Evolutionary conservation across 2,329 filamentous ascomycete genomes (phyloP).

Genomic region (Metarhizium robertsii): DNA sequence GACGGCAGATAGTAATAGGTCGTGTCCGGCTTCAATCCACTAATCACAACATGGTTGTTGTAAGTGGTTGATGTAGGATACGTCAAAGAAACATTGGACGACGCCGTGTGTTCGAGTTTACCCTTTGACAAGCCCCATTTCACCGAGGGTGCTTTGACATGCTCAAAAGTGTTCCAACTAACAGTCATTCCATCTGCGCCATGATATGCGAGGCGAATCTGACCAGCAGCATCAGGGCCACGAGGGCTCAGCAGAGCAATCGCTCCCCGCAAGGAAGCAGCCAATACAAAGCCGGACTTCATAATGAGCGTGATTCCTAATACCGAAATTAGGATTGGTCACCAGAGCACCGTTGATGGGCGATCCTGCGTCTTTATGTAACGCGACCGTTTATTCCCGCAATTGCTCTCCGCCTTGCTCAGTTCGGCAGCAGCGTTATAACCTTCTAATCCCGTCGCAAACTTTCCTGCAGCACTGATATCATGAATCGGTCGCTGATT

Average conservation of each 20-base stretch:
- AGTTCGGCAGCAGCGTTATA: too few species aligned
- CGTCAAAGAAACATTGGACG: conserved; percentile 18
- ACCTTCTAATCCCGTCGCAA: too few species aligned
- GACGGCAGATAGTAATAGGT: conserved; percentile 1
- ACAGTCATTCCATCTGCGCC: conserved; percentile 12
- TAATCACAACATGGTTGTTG: conserved; percentile 14
- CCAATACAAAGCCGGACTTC: background rate
- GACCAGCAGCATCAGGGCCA: background rate
- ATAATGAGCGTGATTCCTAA: background rate
- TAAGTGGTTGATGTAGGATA: conserved; percentile 23
- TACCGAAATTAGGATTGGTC: background rate
- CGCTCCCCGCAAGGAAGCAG: background rate
- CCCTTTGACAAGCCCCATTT: conserved; percentile 16
- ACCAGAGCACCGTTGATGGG: background rate
- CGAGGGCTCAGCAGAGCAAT: background rate
- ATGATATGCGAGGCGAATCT: conserved; percentile 1
- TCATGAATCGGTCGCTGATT: too few species aligned
- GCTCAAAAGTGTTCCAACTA: conserved; percentile 24
- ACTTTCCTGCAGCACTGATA: too few species aligned
- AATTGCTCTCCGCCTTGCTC: too few species aligned
- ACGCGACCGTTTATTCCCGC: too few species aligned
- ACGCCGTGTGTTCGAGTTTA: conserved; percentile 13
- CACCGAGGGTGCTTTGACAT: conserved; percentile 18
- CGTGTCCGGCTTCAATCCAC: background rate
- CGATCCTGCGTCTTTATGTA: background rate